phyloP scores from a whole-genome alignment of 352 stramenopile species.

The Saprolegnia diclina region DNA sequence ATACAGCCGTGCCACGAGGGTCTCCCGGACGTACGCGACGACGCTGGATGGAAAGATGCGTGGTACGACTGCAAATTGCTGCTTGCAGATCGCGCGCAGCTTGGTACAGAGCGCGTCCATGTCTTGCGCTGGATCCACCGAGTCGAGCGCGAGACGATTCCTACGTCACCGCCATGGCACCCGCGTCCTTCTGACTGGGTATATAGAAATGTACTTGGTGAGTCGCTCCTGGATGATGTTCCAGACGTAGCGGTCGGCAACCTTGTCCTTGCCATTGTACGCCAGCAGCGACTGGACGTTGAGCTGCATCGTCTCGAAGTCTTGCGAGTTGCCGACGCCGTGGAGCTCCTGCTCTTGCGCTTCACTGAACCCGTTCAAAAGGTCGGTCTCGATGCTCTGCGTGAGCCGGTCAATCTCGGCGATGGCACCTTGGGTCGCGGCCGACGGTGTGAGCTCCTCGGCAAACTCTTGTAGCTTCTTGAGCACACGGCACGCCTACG shows the following conservation, averaged over 20 bases:
- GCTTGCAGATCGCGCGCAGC: slow-evolving; percentile 54
- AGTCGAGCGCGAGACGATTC: slow-evolving; percentile 29
- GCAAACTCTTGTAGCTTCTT: slow-evolving; percentile 73
- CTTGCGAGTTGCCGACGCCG: slow-evolving; percentile 22
- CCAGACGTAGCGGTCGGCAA: slow-evolving; percentile 76
- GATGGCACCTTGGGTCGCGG: slow-evolving; percentile 48
- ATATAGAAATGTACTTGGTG: slow-evolving; percentile 47
- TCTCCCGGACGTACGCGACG: slow-evolving; percentile 47
- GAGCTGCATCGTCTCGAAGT: slow-evolving; percentile 39
- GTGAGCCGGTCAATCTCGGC: slow-evolving; percentile 66
- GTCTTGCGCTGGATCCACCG: slow-evolving; percentile 56
- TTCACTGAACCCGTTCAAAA: slow-evolving; percentile 66
- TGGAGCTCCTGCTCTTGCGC: slow-evolving; percentile 54
- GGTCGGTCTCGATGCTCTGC: slow-evolving; percentile 66
- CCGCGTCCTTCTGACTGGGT: no score
- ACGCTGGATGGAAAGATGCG: slow-evolving; percentile 45
- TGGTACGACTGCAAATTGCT: slow-evolving; percentile 63
- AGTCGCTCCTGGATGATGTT: slow-evolving; percentile 75
- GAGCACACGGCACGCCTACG: slow-evolving; percentile 46
- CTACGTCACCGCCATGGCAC: not conserved
- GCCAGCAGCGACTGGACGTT: slow-evolving; percentile 68
- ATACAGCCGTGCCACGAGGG: slow-evolving; percentile 64
- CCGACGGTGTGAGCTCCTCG: slow-evolving; percentile 51
- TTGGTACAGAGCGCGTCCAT: slow-evolving; percentile 53
- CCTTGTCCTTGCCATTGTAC: slow-evolving; percentile 79